A percentile compares a stretch with the other conserved stretches of the same genome.
Conservation (phyloP, 495 filamentous ascomycete genomes). For the Hyaloscypha variabilis region DNA sequence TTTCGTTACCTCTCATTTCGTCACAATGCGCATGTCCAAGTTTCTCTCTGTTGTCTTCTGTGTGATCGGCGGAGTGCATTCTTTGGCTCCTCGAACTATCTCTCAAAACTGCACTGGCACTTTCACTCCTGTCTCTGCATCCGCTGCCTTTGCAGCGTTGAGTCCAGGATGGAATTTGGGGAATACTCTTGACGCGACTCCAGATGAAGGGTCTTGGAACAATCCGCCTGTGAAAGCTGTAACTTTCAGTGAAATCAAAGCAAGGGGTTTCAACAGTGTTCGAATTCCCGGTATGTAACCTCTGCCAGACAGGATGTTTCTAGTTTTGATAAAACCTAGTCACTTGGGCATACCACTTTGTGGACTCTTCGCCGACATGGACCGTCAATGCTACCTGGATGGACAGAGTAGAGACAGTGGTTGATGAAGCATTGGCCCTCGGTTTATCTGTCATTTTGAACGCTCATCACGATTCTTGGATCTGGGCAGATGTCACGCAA, state of each 20-base stretch:
- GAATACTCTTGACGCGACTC: conserved; percentile 62
- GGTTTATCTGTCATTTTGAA: conserved; percentile 59
- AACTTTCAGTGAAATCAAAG: conserved; percentile 55
- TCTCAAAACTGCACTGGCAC: conserved; percentile 9
- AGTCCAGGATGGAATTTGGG: conserved; percentile 64
- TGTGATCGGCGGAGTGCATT: too few relatives aligned
- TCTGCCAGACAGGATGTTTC: too few relatives aligned
- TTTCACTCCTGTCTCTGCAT: conserved; percentile 63
- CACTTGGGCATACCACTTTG: conserved; percentile 62
- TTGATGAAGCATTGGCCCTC: conserved; percentile 55
- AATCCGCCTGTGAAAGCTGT: conserved; percentile 50
- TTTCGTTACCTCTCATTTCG: too few relatives aligned
- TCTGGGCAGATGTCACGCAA: conserved; percentile 58
- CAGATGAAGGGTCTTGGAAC: conserved; percentile 62
- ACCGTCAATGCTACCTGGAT: conserved; percentile 57
- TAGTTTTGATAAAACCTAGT: conserved; percentile 34
- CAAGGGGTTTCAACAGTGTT: conserved; percentile 59
- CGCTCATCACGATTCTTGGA: conserved; percentile 64
- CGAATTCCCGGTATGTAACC: conserved; percentile 54
- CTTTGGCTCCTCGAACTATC: too few relatives aligned
- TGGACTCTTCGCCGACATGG: conserved; percentile 51
- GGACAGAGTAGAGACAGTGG: conserved; percentile 60
- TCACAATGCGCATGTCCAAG: too few relatives aligned
- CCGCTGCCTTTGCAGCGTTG: conserved; percentile 72
- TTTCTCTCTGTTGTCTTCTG: too few relatives aligned